A percentile compares a stretch with the other conserved stretches of the same genome.
phyloP scores from a whole-genome alignment of 2,329 filamentous ascomycete species.

The Aspergillus ruber region DNA sequence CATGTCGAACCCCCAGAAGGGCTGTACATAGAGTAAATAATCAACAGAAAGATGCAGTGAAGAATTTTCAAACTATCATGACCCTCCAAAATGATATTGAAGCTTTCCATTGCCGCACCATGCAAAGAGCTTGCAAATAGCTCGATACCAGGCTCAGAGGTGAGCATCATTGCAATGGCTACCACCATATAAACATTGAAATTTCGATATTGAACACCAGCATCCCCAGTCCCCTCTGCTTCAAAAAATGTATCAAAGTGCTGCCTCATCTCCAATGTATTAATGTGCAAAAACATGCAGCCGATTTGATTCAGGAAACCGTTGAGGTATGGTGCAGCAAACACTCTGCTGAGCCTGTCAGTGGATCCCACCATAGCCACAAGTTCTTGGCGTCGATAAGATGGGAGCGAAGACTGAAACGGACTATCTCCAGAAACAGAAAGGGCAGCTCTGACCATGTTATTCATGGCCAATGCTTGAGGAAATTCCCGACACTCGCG shows the following conservation, averaged over 20 bases:
- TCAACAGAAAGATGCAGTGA: slow-evolving; percentile 15
- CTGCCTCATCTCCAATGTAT: slow-evolving; percentile 3
- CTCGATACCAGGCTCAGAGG: slow-evolving; percentile 8
- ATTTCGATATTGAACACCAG: not conserved
- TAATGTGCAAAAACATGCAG: slow-evolving; percentile 8
- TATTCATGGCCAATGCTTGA: slow-evolving; percentile 13
- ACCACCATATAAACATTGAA: slow-evolving; percentile 12
- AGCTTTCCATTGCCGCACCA: slow-evolving; percentile 6
- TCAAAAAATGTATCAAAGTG: slow-evolving; percentile 9
- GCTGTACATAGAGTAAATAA: slow-evolving; percentile 18
- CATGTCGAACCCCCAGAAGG: slow-evolving; percentile 22
- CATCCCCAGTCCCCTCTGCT: no score
- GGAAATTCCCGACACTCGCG: slow-evolving; percentile 12
- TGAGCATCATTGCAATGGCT: slow-evolving; percentile 12
- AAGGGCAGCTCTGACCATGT: slow-evolving; percentile 14
- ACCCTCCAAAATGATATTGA: slow-evolving; percentile 6
- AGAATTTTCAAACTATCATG: slow-evolving; percentile 6
- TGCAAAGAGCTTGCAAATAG: slow-evolving; percentile 7
- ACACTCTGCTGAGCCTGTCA: not conserved
- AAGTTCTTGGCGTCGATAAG: not conserved
- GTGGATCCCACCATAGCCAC: slow-evolving; percentile 1
- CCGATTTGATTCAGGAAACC: slow-evolving; percentile 7
- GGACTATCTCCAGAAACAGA: slow-evolving; percentile 9
- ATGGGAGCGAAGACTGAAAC: slow-evolving; percentile 3
- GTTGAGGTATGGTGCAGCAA: slow-evolving; percentile 6